Evolutionary conservation across 257 asterid species (phyloP), one percentile per base, ranked within the genome.

Genomic region (Orobanche coerulescens): DNA sequence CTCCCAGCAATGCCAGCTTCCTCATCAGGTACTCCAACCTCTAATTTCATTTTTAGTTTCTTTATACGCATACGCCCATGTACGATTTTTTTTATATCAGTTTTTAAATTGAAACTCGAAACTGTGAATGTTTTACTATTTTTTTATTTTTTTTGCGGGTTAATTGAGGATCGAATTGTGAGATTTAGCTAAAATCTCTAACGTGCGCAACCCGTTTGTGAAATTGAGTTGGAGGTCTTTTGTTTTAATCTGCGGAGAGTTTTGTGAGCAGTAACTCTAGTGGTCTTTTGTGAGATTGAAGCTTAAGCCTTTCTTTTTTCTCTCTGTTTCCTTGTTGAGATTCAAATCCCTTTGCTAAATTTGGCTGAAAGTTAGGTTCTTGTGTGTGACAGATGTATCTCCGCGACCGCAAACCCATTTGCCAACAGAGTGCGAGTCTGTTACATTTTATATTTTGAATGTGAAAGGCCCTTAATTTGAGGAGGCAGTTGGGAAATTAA

Each of bases 1-100:
- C 31, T 57, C 37, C 44, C 65, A 67, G 72, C 76, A 79, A 84
- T 82, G 94, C 94, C 89, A 70, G 87, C 80, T 79, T 84, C 89
- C 60, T 78, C 91, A 12, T 74, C 91, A 16, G 34, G 16, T 40
- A 30, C 49, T 31, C 6, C 11, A 37, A 53, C 57, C 69, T 40
- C 51, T 63, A 24, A 33, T 52, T 68, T 44, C 24, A 43, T 13
- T 28, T 25, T 72, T 46, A n/a, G n/a, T 2, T 0, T 14, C 9
- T 39, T 37, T 1, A 14, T 20, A 7, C 52, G 52, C 52, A 16
- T 44, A 18, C 13, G 26, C 13, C 0, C 13, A 46, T 46, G 13
- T 7, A 7, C 25, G 9, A 0, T 8, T 54, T 10, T 52, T 8
- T 18, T 43, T 43, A 3, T 43, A 3, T 43, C 6, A 7, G 4